Evolutionary conservation across 2,329 filamentous ascomycete genomes (phyloP).

Genomic region (Scedosporium aurantiacum): DNA sequence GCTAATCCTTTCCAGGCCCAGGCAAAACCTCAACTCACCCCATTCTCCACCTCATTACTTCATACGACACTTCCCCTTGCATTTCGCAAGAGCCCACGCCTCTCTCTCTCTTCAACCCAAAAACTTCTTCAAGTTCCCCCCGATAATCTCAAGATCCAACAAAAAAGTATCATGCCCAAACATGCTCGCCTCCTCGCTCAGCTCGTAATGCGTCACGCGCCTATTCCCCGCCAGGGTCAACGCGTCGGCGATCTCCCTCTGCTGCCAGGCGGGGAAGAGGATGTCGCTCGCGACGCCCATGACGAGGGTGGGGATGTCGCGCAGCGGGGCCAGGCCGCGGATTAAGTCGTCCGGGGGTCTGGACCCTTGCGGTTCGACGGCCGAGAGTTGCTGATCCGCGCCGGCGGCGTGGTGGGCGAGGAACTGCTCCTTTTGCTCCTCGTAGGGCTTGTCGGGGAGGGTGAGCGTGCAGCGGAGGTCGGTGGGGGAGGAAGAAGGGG

Average conservation of each 20-base stretch:
- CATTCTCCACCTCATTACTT: background rate
- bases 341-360: constrained; percentile 71
- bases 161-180: constrained; percentile 97
- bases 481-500: constrained; percentile 33
- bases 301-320: constrained; percentile 71
- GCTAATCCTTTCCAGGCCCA: too few relatives aligned
- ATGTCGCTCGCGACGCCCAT: constrained; percentile 95
- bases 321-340: constrained; percentile 57
- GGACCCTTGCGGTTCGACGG: constrained; percentile 17
- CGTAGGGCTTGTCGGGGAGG: constrained; percentile 71
- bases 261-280: constrained; percentile 95
- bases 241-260: constrained; percentile 83
- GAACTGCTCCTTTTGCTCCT: constrained; percentile 50
- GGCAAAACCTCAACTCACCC: background rate
- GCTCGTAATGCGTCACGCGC: constrained; percentile 74
- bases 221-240: constrained; percentile 67
- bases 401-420: constrained; percentile 19
- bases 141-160: constrained; percentile 83
- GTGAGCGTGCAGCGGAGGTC: constrained; percentile 58
- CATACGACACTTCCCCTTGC: too few relatives aligned
- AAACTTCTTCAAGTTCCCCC: constrained; percentile 71
- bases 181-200: constrained; percentile 86
- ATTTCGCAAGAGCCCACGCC: too few relatives aligned
- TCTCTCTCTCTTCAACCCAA: constrained; percentile 44
- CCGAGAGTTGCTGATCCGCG: constrained; percentile 15